Evolutionary conservation across 2,329 filamentous ascomycete species (phyloP), one percentile per base, ranked within the genome.

Genomic region (Clarireedia hainanense): DNA sequence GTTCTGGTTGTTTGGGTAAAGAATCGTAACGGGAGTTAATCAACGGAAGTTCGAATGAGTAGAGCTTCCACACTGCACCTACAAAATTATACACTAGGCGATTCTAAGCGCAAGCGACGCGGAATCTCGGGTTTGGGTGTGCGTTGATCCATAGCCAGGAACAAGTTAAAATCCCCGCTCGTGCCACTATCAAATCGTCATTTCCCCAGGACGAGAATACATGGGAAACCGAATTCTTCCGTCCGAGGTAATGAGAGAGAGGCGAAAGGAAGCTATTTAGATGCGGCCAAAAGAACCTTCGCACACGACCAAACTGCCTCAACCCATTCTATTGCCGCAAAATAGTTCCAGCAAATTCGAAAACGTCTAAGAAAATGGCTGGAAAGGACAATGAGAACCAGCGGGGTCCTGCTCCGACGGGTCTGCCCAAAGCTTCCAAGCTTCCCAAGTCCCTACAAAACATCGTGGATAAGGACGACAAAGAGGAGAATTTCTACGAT

Each of bases 401-500:
- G 26, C 57, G 59, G 58, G 61, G 64, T 17, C 59, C 64, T n/a
- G 54, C 61, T 36, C 64, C 65, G 37, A 60, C 45, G 20, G 61
- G 58, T 20, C 55, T 66, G 3, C 66, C 66, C 24, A 51, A 61
- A 5, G 36, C 57, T 42, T 59, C 65, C 60, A 77, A 80, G 69
- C 76, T 85, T 12, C 79, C 81, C 1, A 71, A 72, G 48, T 71
- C 68, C n/a, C 68, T 84, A 50, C 81, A 85, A 64, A 78, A 74
- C 48, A 77, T 84, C 37, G 69, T 85, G 24, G 80, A 84, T 61
- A 75, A 77, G 62, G 70, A 75, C 2, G 80, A 84, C 56, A 75
- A 75, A 47, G 78, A 95, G 9, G 87, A 89, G 34, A 84, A 83
- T 64, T 84, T 90, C 65, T 88, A 89, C 71, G 87, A 91, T 57